phyloP scores from a whole-genome alignment of 164 flowering plant genomes.

The Vitis riparia region DNA sequence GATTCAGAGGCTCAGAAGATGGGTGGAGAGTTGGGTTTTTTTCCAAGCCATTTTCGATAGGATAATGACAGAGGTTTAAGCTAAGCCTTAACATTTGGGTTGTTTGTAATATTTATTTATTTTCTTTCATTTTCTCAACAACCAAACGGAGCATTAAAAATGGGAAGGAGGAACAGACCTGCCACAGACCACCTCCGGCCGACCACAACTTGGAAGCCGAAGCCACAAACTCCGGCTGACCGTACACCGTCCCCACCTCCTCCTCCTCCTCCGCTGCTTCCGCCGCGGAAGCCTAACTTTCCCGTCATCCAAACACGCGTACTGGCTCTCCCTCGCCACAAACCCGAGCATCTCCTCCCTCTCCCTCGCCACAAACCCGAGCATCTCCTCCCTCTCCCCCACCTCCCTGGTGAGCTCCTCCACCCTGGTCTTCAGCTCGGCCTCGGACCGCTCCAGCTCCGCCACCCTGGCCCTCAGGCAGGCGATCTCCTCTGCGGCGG shows the following conservation, averaged over 20 bases:
- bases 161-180: slow-evolving; percentile 34
- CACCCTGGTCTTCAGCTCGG: slow-evolving; percentile 33
- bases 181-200: slow-evolving; percentile 56
- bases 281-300: slow-evolving; percentile 18
- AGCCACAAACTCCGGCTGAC: slow-evolving; percentile 39
- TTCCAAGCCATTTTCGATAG: too few species aligned
- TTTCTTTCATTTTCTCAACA: too few species aligned
- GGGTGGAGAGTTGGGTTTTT: too few species aligned
- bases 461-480: slow-evolving; percentile 36
- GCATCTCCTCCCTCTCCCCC: slow-evolving; percentile 58
- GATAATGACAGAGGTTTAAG: too few species aligned
- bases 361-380: slow-evolving; percentile 23
- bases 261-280: slow-evolving; percentile 21
- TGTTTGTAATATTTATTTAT: too few species aligned
- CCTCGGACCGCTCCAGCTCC: slow-evolving; percentile 46
- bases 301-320: slow-evolving; percentile 41
- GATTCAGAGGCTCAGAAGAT: too few species aligned
- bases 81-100: too few species aligned
- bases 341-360: too few species aligned
- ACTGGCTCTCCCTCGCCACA: slow-evolving; percentile 34
- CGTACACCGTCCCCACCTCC: slow-evolving; percentile 26
- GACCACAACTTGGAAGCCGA: slow-evolving; percentile 62
- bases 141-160: not conserved
- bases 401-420: slow-evolving; percentile 55
- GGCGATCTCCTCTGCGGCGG: slow-evolving; percentile 41